These are phyloP conservation scores for Aspergillus nomiae DNA, from an alignment of 2,329 filamentous ascomycete genomes.

Conservation along the genomic window DNA sequence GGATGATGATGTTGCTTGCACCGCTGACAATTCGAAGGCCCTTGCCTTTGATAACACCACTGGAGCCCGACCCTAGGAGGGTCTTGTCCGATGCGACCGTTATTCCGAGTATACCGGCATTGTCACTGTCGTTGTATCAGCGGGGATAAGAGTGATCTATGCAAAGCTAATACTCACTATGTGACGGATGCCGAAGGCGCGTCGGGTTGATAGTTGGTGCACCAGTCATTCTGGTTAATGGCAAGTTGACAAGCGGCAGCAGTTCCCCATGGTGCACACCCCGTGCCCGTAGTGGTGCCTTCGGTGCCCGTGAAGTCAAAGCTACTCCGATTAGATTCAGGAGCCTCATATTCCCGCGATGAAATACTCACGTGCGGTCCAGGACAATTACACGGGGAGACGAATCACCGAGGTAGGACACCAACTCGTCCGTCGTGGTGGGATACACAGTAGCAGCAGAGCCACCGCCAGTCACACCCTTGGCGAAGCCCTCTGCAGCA, in stretches of 20 bases:
- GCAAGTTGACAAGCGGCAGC: slow-evolving; percentile 57
- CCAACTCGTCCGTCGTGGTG: slow-evolving; percentile 56
- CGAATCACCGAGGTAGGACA: slow-evolving; percentile 59
- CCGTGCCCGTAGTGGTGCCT: slow-evolving; percentile 50
- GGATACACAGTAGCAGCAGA: slow-evolving; percentile 57
- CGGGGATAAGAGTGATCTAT: not conserved
- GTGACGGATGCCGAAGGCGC: slow-evolving; percentile 49
- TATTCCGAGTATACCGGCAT: slow-evolving; percentile 55
- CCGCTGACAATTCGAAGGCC: slow-evolving; percentile 53
- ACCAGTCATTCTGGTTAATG: slow-evolving; percentile 63
- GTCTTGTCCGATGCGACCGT: slow-evolving; percentile 60
- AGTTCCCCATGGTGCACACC: slow-evolving; percentile 62
- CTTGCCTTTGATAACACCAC: slow-evolving; percentile 61
- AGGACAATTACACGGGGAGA: slow-evolving; percentile 58
- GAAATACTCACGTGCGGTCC: slow-evolving; percentile 10
- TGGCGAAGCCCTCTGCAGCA: slow-evolving; percentile 51
- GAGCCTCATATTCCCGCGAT: too few relatives aligned
- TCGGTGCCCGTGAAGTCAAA: slow-evolving; percentile 23
- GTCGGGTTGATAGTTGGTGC: slow-evolving; percentile 59
- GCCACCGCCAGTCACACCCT: slow-evolving; percentile 63
- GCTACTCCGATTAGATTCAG: not conserved
- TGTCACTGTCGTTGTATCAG: slow-evolving; percentile 39
- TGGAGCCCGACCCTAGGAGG: slow-evolving; percentile 55
- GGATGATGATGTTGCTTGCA: slow-evolving; percentile 61
- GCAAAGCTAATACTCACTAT: slow-evolving; percentile 22